A percentile compares a stretch with the other conserved stretches of the same genome.
phyloP scores from a whole-genome alignment of 306 rosid species.

The Comarum palustre region DNA sequence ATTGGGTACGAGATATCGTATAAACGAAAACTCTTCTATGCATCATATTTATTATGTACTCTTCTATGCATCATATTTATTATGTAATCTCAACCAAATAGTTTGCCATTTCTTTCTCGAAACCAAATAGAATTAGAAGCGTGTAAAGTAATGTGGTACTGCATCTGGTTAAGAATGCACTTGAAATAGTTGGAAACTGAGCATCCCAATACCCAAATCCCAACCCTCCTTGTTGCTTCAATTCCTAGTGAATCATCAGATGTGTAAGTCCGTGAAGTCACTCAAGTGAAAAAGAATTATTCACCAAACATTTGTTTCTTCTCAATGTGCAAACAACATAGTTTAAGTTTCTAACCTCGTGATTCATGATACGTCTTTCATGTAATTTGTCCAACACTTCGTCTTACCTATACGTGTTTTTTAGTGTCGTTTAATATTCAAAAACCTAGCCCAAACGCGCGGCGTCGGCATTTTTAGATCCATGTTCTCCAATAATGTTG shows the following conservation, averaged over 20 bases:
- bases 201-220: background rate
- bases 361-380: background rate
- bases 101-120: background rate
- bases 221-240: background rate
- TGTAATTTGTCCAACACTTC: background rate
- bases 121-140: background rate
- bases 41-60: no score
- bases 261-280: background rate
- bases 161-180: background rate
- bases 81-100: no score
- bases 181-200: background rate
- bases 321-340: background rate
- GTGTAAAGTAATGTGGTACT: background rate
- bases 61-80: no score
- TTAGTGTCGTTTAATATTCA: background rate
- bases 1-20: background rate
- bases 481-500: background rate
- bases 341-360: background rate
- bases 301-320: background rate
- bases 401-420: background rate
- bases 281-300: background rate
- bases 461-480: background rate
- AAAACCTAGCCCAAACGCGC: background rate
- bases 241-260: background rate
- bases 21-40: no score